Percentiles rank a stretch among this genome's conserved stretches.
Evolutionary conservation across 441 rosid genomes (phyloP).

Genomic region (Croton laevigatus): DNA sequence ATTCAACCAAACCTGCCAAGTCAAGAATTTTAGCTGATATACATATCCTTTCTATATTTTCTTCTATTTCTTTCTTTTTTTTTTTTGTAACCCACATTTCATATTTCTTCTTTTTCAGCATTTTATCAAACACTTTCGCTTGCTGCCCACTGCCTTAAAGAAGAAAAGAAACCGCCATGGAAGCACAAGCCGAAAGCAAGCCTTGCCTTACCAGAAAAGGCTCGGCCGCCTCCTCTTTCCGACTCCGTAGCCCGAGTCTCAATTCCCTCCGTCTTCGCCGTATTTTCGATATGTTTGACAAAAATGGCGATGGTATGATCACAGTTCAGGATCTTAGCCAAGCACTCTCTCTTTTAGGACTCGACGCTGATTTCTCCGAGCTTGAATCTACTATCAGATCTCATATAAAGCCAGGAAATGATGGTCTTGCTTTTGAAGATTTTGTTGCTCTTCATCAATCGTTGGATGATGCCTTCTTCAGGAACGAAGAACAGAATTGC

Average conservation of each 20-base stretch:
- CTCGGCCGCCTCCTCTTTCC: conserved; percentile 51
- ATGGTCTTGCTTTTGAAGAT: conserved; percentile 60
- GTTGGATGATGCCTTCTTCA: conserved; percentile 47
- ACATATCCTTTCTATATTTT: neutral
- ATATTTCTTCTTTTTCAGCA: neutral
- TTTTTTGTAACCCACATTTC: neutral
- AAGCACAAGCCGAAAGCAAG: conserved; percentile 25
- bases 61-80: neutral
- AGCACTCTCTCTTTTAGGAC: conserved; percentile 64
- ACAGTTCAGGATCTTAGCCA: conserved; percentile 59
- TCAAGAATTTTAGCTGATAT: too few species aligned
- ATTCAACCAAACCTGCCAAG: neutral
- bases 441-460: conserved; percentile 63
- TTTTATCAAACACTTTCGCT: neutral
- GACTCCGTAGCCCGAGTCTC: conserved; percentile 70
- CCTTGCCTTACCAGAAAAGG: conserved; percentile 18
- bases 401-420: conserved; percentile 50
- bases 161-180: conserved; percentile 13
- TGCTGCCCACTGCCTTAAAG: neutral
- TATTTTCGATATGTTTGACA: conserved; percentile 76
- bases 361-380: conserved; percentile 60
- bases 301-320: conserved; percentile 67
- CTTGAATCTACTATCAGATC: conserved; percentile 55
- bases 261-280: conserved; percentile 89
- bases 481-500: conserved; percentile 17